Conservation (phyloP, 768 basidiomycete genomes). For the Tricholoma bakamatsutake region DNA sequence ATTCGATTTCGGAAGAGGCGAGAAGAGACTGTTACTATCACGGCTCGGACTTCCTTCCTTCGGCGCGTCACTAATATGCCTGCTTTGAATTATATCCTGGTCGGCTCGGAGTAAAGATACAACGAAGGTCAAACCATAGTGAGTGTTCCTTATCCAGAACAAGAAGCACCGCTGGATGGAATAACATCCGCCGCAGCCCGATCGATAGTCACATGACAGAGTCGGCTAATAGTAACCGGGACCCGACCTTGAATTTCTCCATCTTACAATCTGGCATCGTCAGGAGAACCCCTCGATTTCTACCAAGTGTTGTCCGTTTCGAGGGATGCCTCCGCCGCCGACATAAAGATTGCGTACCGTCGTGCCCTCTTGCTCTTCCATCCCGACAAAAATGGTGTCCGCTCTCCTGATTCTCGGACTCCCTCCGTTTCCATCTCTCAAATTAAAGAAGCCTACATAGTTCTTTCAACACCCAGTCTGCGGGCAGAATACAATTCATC, state of each 20-base stretch:
- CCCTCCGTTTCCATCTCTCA: constrained; percentile 42
- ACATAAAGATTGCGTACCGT: constrained; percentile 70
- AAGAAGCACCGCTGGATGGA: too few species aligned
- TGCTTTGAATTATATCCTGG: too few species aligned
- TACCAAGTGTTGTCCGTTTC: constrained; percentile 55
- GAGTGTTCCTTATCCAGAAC: too few species aligned
- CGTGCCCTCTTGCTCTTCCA: constrained; percentile 57
- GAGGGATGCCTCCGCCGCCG: constrained; percentile 39
- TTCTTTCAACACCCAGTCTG: constrained; percentile 44
- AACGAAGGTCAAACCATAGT: too few species aligned
- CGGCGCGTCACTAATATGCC: too few species aligned
- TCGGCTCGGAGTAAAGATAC: too few species aligned
- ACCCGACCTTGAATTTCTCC: too few species aligned
- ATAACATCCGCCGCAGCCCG: too few species aligned
- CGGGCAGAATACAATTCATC: constrained; percentile 47
- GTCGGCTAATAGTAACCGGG: too few species aligned
- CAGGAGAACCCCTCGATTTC: constrained; percentile 34
- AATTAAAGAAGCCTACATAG: constrained; percentile 63
- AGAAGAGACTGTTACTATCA: background rate
- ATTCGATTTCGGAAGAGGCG: background rate
- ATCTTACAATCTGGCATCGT: constrained; percentile 2
- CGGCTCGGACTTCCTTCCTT: too few species aligned
- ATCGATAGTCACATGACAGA: too few species aligned
- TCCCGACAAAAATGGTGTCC: constrained; percentile 36
- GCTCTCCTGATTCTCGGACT: background rate